A percentile compares a stretch with the other conserved stretches of the same genome.
Conservation (phyloP, 805 yeast genomes). For the Saccharomycopsis fibuligera region DNA sequence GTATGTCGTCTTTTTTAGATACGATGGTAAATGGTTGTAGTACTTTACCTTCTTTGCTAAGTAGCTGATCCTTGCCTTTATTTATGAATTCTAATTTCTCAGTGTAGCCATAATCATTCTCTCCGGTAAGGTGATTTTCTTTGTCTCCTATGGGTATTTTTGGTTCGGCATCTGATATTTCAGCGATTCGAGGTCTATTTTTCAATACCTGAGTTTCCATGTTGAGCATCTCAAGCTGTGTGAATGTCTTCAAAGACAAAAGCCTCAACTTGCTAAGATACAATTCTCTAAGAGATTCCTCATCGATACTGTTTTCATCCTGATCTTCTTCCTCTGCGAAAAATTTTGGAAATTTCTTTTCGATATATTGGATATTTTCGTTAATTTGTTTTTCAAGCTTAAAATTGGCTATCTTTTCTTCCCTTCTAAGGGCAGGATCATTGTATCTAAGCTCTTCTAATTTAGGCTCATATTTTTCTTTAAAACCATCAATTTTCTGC, state of each 20-base stretch:
- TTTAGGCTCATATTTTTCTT: conserved; percentile 33
- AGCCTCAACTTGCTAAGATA: conserved; percentile 50
- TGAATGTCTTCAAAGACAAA: conserved; percentile 47
- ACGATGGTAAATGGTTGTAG: conserved; percentile 78
- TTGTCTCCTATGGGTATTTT: conserved; percentile 20
- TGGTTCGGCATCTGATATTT: conserved; percentile 24
- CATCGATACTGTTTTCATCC: conserved; percentile 40
- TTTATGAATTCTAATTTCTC: conserved; percentile 49
- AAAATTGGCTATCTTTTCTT: conserved; percentile 65
- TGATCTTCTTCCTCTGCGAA: conserved; percentile 29
- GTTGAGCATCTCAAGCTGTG: conserved; percentile 47
- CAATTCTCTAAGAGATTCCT: conserved; percentile 53
- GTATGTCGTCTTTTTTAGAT: conserved; percentile 48
- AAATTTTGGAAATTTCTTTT: conserved; percentile 27
- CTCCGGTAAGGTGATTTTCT: conserved; percentile 22
- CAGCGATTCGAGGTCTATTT: conserved; percentile 31
- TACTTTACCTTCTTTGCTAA: conserved; percentile 72
- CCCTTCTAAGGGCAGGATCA: conserved; percentile 46
- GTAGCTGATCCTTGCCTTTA: conserved; percentile 36
- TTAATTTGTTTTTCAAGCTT: conserved; percentile 52
- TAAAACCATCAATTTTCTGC: conserved; percentile 34
- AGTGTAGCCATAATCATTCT: conserved; percentile 47
- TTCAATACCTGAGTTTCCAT: conserved; percentile 64
- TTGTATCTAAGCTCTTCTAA: conserved; percentile 27
- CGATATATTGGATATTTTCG: conserved; percentile 37